phyloP scores from a whole-genome alignment of 2,329 filamentous ascomycete genomes.

The Penicillium sp. region DNA sequence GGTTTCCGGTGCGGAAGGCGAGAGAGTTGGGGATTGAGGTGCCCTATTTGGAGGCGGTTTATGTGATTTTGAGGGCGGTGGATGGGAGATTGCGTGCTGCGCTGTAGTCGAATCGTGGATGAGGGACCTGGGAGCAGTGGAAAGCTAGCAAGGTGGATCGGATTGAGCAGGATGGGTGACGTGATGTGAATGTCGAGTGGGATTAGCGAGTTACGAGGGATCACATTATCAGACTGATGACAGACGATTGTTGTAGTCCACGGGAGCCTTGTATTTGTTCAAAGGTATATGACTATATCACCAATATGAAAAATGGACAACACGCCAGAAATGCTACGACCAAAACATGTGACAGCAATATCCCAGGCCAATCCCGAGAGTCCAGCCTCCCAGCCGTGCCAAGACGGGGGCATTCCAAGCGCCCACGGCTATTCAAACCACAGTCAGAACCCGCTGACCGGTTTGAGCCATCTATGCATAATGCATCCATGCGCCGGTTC shows the following conservation, averaged over 20 bases:
- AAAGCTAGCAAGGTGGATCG: too few species aligned
- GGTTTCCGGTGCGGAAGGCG: conserved; percentile 44
- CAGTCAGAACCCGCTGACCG: neutral
- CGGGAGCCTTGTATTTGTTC: neutral
- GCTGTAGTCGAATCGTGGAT: neutral
- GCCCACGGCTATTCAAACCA: neutral
- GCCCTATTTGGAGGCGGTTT: conserved; percentile 44
- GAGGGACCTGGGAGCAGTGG: too few species aligned
- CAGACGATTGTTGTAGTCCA: too few species aligned
- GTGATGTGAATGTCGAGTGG: too few species aligned
- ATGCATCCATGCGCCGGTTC: conserved; percentile 1
- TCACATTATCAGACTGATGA: too few species aligned
- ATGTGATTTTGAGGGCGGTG: conserved; percentile 35
- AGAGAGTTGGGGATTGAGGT: conserved; percentile 43
- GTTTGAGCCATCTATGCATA: neutral
- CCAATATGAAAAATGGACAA: neutral
- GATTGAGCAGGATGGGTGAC: too few species aligned
- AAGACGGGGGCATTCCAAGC: neutral
- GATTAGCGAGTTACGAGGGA: too few species aligned
- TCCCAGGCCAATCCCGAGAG: neutral
- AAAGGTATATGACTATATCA: neutral
- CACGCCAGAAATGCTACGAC: neutral
- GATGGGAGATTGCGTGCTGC: conserved; percentile 25
- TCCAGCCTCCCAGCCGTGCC: neutral
- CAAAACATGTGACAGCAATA: neutral